Conservation (phyloP, 768 basidiomycete species). For the Filobasidium floriforme region DNA sequence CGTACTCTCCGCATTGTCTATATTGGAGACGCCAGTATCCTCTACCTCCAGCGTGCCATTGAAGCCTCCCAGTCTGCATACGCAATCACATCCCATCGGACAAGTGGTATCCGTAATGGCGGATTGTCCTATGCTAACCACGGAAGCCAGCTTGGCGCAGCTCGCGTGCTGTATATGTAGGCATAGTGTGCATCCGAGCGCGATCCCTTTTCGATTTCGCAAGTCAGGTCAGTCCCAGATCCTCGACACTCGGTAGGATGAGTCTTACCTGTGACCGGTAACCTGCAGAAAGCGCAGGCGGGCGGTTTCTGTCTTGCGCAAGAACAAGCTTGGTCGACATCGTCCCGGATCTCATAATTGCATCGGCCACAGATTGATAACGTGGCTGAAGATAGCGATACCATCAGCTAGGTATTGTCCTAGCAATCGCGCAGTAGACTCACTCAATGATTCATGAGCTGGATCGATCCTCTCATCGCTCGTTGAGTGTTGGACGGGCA, state of each 20-base stretch:
- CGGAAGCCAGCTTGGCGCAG: background rate
- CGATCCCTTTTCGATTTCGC: background rate
- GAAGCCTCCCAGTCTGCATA: background rate
- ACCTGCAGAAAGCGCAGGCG: constrained; percentile 36
- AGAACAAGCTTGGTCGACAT: constrained; percentile 21
- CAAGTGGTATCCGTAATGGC: background rate
- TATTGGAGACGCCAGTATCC: background rate
- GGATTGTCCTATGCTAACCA: constrained; percentile 1
- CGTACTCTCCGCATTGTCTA: background rate
- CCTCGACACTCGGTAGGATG: background rate
- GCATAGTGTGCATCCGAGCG: background rate
- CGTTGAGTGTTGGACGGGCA: background rate
- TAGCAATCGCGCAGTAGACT: background rate
- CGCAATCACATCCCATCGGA: background rate
- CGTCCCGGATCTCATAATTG: constrained; percentile 5
- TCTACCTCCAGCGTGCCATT: background rate
- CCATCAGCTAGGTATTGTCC: constrained; percentile 15
- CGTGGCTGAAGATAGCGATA: constrained; percentile 4
- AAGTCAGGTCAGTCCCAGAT: background rate
- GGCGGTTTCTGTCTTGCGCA: constrained; percentile 22
- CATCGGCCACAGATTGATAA: constrained; percentile 4
- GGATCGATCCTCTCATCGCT: background rate
- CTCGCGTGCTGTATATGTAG: background rate
- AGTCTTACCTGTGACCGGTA: constrained; percentile 40
- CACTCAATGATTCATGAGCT: constrained; percentile 4